phyloP scores from a whole-genome alignment of 805 yeast species.

The Candida rishiriensis region DNA sequence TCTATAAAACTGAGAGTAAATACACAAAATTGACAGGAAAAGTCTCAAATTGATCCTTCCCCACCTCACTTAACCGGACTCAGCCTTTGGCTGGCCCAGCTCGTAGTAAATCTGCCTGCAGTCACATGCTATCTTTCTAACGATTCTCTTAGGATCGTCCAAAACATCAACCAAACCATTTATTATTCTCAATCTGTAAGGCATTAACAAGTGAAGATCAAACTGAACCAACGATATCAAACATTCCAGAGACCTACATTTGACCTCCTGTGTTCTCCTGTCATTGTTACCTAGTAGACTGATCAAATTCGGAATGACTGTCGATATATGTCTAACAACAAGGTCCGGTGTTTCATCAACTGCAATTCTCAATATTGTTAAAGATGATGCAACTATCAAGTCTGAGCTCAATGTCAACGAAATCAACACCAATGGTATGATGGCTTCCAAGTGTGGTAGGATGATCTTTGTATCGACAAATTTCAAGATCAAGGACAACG shows the following conservation, averaged over 20 bases:
- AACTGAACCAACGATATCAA: conserved; percentile 45
- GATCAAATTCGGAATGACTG: conserved; percentile 53
- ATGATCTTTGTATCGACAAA: conserved; percentile 61
- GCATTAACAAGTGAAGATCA: conserved; percentile 39
- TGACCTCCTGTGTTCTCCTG: conserved; percentile 37
- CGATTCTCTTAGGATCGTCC: conserved; percentile 70
- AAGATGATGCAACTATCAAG: conserved; percentile 21
- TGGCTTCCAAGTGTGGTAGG: conserved; percentile 53
- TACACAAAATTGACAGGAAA: no score
- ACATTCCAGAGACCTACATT: conserved; percentile 54
- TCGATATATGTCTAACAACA: conserved; percentile 48
- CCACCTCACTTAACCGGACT: not conserved
- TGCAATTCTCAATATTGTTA: conserved; percentile 28
- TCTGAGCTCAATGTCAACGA: conserved; percentile 37
- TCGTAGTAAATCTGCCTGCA: conserved; percentile 77
- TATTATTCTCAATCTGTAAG: conserved; percentile 49
- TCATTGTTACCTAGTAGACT: conserved; percentile 24
- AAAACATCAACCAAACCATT: conserved; percentile 45
- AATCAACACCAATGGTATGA: conserved; percentile 70
- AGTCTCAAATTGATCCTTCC: no score
- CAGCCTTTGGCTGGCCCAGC: conserved; percentile 26
- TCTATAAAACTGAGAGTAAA: no score
- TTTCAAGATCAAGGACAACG: conserved; percentile 63
- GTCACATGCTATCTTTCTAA: conserved; percentile 73
- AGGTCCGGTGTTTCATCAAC: conserved; percentile 51